These are phyloP conservation scores for Ustilago hordei DNA, from an alignment of 1,284 basidiomycete species.

Conservation along the genomic window DNA sequence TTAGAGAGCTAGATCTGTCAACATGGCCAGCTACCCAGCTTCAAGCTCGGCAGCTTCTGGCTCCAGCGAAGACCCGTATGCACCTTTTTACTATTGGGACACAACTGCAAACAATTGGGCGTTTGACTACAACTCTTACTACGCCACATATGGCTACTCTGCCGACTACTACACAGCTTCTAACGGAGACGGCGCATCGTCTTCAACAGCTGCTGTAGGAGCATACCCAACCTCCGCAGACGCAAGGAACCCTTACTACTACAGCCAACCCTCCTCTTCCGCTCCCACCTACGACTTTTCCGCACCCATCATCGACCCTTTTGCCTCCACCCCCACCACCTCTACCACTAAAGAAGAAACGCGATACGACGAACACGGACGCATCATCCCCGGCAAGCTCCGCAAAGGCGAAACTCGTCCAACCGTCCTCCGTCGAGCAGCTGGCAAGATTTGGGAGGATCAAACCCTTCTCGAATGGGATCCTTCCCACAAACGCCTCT, in stretches of 20 bases:
- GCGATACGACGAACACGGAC: slow-evolving; percentile 33
- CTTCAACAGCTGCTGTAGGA: slow-evolving; percentile 25
- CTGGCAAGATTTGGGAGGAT: slow-evolving; percentile 97
- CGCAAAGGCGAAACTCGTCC: slow-evolving; percentile 90
- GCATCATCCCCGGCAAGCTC: slow-evolving; percentile 59
- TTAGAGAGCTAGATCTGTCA: neutral
- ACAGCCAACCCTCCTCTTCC: neutral
- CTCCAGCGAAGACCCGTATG: slow-evolving; percentile 59
- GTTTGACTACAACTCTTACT: slow-evolving; percentile 67
- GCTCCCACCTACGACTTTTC: neutral
- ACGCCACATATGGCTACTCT: slow-evolving; percentile 60
- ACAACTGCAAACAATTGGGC: slow-evolving; percentile 59
- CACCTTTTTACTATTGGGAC: slow-evolving; percentile 69
- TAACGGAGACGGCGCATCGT: slow-evolving; percentile 23
- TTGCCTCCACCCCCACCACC: slow-evolving; percentile 15
- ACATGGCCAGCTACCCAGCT: slow-evolving; percentile 1
- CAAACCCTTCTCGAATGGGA: slow-evolving; percentile 97
- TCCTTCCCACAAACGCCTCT: slow-evolving; percentile 96
- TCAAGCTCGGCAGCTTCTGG: slow-evolving; percentile 8
- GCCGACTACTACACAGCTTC: slow-evolving; percentile 41
- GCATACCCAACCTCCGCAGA: slow-evolving; percentile 11
- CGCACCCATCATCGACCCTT: slow-evolving; percentile 15
- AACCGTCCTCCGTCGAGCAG: slow-evolving; percentile 94
- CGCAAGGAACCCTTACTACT: slow-evolving; percentile 25
- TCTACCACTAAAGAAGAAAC: slow-evolving; percentile 12